A percentile compares a stretch with the other conserved stretches of the same genome.
phyloP scores from a whole-genome alignment of 495 filamentous ascomycete genomes.

The Aspergillus affinis region DNA sequence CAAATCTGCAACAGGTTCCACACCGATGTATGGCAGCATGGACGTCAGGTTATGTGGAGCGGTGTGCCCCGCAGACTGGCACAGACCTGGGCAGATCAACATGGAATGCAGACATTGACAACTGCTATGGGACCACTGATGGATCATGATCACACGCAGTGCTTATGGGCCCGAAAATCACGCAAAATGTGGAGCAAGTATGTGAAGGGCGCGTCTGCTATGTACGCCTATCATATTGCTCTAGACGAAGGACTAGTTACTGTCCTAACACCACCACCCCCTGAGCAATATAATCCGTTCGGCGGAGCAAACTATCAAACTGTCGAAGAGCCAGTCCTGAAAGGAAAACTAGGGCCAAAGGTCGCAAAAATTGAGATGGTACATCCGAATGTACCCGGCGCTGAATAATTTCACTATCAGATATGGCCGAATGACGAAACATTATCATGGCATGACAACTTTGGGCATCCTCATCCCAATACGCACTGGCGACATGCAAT shows the following conservation, averaged over 20 bases:
- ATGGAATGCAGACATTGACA: constrained; percentile 18
- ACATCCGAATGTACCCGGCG: constrained; percentile 13
- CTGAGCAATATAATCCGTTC: constrained; percentile 13
- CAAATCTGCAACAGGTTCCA: constrained; percentile 17
- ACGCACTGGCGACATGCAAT: too few species aligned
- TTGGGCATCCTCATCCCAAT: background rate
- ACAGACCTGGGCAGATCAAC: constrained; percentile 16
- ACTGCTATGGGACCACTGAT: constrained; percentile 21
- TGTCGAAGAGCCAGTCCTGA: constrained; percentile 18
- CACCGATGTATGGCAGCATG: constrained; percentile 8
- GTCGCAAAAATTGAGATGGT: constrained; percentile 16
- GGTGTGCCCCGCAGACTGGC: constrained; percentile 10
- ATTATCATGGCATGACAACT: constrained; percentile 2
- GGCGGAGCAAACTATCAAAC: constrained; percentile 17
- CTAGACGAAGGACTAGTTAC: constrained; percentile 12
- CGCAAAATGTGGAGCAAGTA: constrained; percentile 18
- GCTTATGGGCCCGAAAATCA: constrained; percentile 9
- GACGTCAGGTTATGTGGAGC: constrained; percentile 19
- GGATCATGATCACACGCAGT: constrained; percentile 14
- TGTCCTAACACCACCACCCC: constrained; percentile 15
- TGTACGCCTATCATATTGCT: constrained; percentile 19
- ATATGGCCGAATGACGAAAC: constrained; percentile 15
- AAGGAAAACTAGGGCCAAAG: constrained; percentile 12
- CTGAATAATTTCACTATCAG: constrained; percentile 14
- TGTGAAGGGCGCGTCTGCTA: constrained; percentile 19